Base-by-base conservation (phyloP, 805 yeast species). In the Candida suzukii region DNA sequence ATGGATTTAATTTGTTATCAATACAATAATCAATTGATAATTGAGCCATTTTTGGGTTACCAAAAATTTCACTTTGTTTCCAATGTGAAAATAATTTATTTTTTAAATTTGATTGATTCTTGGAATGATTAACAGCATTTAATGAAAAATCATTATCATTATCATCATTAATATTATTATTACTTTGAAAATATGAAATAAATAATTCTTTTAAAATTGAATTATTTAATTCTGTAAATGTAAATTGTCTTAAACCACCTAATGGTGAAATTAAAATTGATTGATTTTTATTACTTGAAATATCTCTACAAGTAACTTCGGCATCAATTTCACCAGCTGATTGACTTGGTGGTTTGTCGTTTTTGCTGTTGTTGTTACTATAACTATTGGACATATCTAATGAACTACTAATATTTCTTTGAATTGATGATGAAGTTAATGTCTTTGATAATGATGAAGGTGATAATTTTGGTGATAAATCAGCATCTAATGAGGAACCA, bases 161-260 rank as follows among this genome's bases (percentile, higher is more conserved):
- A 6, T 17, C 20, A 16, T n/a, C 18, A n/a, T 13, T 27, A 14
- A 27, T 11, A 9, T 27, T 27, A 27, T 19, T 17, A 5, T 7
- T 11, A 19, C 7, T 18, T 24, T 34, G 37, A 21, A 34, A 34
- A 14, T 12, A 3, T 7, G 37, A 24, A 3, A 26, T 28, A 26
- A 60, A 54, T 6, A 61, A 39, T 13, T 38, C 26, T 10, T 48
- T 41, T 16, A 56, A 41, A 8, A 61, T 19, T 12, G 35, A 9
- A 10, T 53, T 48, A 31, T 53, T 48, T 7, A 61, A 35, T 2
- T 54, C 37, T 3, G 64, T 57, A 45, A 57, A 54, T 6, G 71
- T 48, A 37, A 62, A 58, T 42, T 67, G 69, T 39, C 71, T 58
- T 17, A 68, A 45, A 0, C 73, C 73, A 34, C 73, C 73, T 39